Evolutionary conservation across 2,329 filamentous ascomycete genomes (phyloP), one percentile per base, ranked within the genome.

Genomic region (Canariomyces notabilis): DNA sequence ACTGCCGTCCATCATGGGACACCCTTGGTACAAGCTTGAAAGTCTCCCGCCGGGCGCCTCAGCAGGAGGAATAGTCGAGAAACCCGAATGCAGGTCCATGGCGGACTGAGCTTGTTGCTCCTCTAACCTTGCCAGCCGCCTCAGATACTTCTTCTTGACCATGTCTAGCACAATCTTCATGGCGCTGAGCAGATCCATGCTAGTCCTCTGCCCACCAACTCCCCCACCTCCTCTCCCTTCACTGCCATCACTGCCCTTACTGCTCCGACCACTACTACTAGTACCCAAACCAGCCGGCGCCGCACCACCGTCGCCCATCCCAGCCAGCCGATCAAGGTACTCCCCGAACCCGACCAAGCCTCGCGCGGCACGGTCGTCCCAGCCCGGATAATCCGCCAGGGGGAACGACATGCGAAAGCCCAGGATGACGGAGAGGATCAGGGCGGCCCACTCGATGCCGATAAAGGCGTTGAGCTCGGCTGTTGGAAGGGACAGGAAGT

Each of bases 1-100:
- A 46, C 67, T 75, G 7, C 68, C 72, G 50, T 78, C 74, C 33
- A 77, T 61, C 70, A 78, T 73, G 12, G 75, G 75, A 48, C 75
- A 79, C 4, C 61, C 63, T 15, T 29, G 9, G 26, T 29, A 29
- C 26, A 12, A 3, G 4, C 15, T 15, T n/a, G 29, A 12, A 23
- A 21, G 15, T 14, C 37, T 18, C 20, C 32, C 7, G 14, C 36
- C 11, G 12, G 18, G 14, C 15, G n/a, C 14, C 2, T n/a, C 6
- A 5, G 31, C 40, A 39, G 35, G 33, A 26, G 19, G 32, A 4
- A 29, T 12, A 29, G 14, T 12, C 21, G 34, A 11, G 16, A 44
- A 16, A n/a, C 32, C 31, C 41, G 35, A 32, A 12, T 22, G 12
- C 6, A 15, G 20, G 22, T 49, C 23, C 38, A 29, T n/a, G n/a